Evolutionary conservation across 768 basidiomycete species (phyloP).

Genomic region (Mycena indigotica): DNA sequence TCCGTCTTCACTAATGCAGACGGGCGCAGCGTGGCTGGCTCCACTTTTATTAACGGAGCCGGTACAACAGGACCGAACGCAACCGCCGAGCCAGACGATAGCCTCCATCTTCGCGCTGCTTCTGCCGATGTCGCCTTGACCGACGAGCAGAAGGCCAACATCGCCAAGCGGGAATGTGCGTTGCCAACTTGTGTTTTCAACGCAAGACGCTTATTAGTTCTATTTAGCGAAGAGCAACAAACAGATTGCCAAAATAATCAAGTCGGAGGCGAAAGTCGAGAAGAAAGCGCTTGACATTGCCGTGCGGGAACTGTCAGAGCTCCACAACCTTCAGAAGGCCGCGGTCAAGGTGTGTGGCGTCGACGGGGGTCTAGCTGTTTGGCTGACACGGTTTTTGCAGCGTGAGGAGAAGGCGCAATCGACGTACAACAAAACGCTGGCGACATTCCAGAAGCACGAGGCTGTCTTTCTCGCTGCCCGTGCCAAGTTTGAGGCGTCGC

Average conservation of each 20-base stretch:
- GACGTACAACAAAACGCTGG: constrained; percentile 54
- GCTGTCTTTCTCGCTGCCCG: constrained; percentile 62
- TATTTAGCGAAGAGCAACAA: constrained; percentile 58
- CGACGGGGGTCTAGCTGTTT: neutral
- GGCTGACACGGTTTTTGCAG: constrained; percentile 31
- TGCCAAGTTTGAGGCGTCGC: constrained; percentile 55
- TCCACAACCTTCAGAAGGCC: constrained; percentile 72
- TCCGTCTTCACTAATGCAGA: constrained; percentile 39
- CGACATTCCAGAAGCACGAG: constrained; percentile 64
- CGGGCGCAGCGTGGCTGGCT: constrained; percentile 34
- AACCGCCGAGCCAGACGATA: constrained; percentile 42
- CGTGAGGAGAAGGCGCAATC: constrained; percentile 62
- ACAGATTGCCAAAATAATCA: constrained; percentile 68
- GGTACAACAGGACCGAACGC: constrained; percentile 53
- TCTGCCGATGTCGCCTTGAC: constrained; percentile 52
- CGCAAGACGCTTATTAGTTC: constrained; percentile 1
- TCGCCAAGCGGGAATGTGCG: constrained; percentile 56
- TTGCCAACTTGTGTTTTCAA: constrained; percentile 1
- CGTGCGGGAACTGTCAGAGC: constrained; percentile 62
- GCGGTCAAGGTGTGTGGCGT: constrained; percentile 54
- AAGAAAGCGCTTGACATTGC: constrained; percentile 61
- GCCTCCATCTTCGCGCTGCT: constrained; percentile 41
- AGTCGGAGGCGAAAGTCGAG: constrained; percentile 68
- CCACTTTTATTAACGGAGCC: constrained; percentile 57
- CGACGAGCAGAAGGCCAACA: constrained; percentile 52